phyloP scores from a whole-genome alignment of 140 eudicot species.

The Cichorium intybus region DNA sequence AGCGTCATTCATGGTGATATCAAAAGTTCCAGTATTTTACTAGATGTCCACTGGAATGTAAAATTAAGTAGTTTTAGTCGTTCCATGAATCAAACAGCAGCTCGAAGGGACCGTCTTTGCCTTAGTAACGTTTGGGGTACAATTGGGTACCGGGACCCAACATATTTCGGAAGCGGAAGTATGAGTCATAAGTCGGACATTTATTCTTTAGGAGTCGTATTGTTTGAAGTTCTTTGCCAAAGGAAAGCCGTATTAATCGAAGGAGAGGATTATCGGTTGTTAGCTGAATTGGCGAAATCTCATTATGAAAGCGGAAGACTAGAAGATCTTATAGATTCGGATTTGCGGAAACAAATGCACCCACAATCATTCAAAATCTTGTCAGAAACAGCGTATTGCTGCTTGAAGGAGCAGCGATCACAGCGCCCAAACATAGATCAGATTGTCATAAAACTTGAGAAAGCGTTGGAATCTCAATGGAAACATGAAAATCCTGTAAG shows the following conservation, averaged over 20 bases:
- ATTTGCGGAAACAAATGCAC: too few species aligned
- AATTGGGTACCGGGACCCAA: slow-evolving; percentile 12
- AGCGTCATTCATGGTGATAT: slow-evolving; percentile 13
- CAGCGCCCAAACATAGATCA: too few species aligned
- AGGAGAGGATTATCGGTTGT: too few species aligned
- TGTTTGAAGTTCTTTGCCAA: slow-evolving; percentile 10
- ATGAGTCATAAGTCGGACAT: slow-evolving; percentile 10
- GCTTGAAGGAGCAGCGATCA: too few species aligned
- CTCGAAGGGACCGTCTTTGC: not conserved
- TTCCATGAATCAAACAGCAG: not conserved
- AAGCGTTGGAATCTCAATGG: too few species aligned
- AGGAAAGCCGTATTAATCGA: not conserved
- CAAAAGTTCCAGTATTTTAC: slow-evolving; percentile 4
- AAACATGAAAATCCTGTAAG: too few species aligned
- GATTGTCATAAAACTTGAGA: too few species aligned
- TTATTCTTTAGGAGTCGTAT: slow-evolving; percentile 16
- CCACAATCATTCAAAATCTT: too few species aligned
- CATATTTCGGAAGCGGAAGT: not conserved
- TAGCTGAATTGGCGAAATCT: too few species aligned
- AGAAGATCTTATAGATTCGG: too few species aligned
- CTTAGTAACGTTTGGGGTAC: slow-evolving; percentile 19
- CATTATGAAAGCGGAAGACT: too few species aligned
- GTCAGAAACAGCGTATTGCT: too few species aligned
- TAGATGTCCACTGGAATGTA: slow-evolving; percentile 3
- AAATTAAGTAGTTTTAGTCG: slow-evolving; percentile 16